A percentile compares a stretch with the other conserved stretches of the same genome.
phyloP scores from a whole-genome alignment of 2,329 filamentous ascomycete genomes.

The Stagonosporopsis rhizophila region DNA sequence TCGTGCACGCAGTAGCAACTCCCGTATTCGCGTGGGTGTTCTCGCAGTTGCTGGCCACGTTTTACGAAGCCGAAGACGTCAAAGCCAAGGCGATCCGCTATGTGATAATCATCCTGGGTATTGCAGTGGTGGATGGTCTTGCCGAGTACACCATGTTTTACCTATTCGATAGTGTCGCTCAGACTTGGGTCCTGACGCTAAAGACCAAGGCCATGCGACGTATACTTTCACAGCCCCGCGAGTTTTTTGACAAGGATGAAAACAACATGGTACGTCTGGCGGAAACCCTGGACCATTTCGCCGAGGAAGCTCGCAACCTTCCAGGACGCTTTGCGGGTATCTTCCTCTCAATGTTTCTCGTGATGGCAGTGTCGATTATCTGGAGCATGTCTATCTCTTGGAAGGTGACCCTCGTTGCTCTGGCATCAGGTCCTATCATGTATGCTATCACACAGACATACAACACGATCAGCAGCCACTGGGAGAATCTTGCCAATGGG shows the following conservation, averaged over 20 bases:
- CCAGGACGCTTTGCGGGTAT: constrained; percentile 79
- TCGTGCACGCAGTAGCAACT: constrained; percentile 70
- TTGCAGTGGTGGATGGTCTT: constrained; percentile 71
- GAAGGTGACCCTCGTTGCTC: constrained; percentile 79
- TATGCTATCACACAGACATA: constrained; percentile 71
- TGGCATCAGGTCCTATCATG: constrained; percentile 73
- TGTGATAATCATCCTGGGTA: constrained; percentile 71
- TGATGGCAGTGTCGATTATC: constrained; percentile 71
- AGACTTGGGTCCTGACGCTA: constrained; percentile 78
- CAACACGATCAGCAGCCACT: constrained; percentile 69
- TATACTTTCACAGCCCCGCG: constrained; percentile 76
- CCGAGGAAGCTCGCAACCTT: constrained; percentile 86
- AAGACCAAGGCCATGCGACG: constrained; percentile 71
- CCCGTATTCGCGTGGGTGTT: constrained; percentile 81
- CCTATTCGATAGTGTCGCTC: constrained; percentile 73
- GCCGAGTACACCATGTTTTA: constrained; percentile 73
- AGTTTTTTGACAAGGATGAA: constrained; percentile 76
- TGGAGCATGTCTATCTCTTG: constrained; percentile 81
- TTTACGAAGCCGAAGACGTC: constrained; percentile 65
- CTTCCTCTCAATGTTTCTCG: constrained; percentile 69
- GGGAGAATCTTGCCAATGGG: constrained; percentile 74
- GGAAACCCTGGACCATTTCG: constrained; percentile 78
- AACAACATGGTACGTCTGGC: constrained; percentile 71
- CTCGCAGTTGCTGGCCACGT: constrained; percentile 73
- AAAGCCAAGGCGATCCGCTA: constrained; percentile 64